A percentile compares a stretch with the other conserved stretches of the same genome.
Evolutionary conservation across 306 rosid species (phyloP).

Genomic region (Astragalus membranaceus): DNA sequence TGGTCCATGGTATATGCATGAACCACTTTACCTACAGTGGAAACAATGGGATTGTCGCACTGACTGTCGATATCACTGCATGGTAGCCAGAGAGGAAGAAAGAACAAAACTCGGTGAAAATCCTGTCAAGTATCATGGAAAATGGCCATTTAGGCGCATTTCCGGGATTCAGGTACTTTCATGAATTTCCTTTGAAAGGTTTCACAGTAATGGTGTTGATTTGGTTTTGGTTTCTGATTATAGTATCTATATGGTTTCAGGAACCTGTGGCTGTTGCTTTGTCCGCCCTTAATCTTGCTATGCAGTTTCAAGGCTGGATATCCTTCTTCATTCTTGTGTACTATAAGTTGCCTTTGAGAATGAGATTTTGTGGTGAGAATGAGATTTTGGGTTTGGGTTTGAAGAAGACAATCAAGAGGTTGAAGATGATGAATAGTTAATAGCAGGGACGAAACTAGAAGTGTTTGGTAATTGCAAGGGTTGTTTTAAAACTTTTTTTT

Average conservation of each 20-base stretch:
- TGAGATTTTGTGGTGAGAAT: no score
- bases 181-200: constrained; percentile 6
- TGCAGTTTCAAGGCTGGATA: constrained; percentile 98
- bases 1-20: constrained; percentile 98
- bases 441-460: no score
- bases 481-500: no score
- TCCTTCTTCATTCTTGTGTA: constrained; percentile 88
- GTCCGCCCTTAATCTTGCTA: constrained; percentile 85
- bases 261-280: constrained; percentile 93
- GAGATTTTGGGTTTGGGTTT: no score
- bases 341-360: constrained; percentile 77
- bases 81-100: constrained; percentile 83
- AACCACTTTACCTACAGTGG: constrained; percentile 87
- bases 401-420: no score
- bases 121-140: constrained; percentile 85
- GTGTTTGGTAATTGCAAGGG: no score
- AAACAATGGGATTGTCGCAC: constrained; percentile 96
- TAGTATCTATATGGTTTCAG: constrained; percentile 36
- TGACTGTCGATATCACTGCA: constrained; percentile 89
- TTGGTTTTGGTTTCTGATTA: constrained; percentile 14
- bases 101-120: constrained; percentile 62
- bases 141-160: constrained; percentile 88
- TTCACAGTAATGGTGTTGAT: neutral
- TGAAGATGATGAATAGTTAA: no score
- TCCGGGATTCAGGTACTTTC: constrained; percentile 86